phyloP scores from a whole-genome alignment of 1,284 basidiomycete species.

The Farysia itapuensis region DNA sequence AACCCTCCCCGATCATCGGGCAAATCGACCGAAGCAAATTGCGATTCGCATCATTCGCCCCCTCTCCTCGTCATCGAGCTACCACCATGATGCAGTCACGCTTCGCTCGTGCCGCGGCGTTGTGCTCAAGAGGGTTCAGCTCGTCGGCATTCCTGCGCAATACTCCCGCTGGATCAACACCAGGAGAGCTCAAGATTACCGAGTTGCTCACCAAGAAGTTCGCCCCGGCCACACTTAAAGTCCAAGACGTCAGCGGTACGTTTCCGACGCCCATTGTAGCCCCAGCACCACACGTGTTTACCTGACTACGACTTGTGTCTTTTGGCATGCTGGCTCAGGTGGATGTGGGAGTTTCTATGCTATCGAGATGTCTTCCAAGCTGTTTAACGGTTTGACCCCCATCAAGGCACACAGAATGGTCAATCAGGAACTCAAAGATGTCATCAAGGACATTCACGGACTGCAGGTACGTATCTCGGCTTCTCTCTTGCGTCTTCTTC shows the following conservation, averaged over 20 bases:
- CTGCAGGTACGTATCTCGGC: slow-evolving; percentile 72
- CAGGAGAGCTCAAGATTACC: slow-evolving; percentile 64
- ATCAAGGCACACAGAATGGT: slow-evolving; percentile 94
- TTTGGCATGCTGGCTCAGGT: slow-evolving; percentile 56
- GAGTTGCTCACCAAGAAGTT: slow-evolving; percentile 75
- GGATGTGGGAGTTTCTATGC: slow-evolving; percentile 96
- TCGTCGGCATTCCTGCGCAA: too few species aligned
- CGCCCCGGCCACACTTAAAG: slow-evolving; percentile 64
- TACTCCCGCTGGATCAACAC: too few species aligned
- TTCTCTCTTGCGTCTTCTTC: neutral
- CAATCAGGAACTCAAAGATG: slow-evolving; percentile 81
- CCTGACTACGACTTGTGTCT: slow-evolving; percentile 51
- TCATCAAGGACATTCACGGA: slow-evolving; percentile 90
- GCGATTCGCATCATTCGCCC: too few species aligned
- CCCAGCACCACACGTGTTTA: neutral
- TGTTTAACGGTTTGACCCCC: slow-evolving; percentile 81
- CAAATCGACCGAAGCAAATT: too few species aligned
- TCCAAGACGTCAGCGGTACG: slow-evolving; percentile 61
- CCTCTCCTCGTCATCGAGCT: too few species aligned
- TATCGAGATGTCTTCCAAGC: slow-evolving; percentile 79
- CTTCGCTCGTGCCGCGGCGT: too few species aligned
- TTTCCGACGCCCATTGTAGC: slow-evolving; percentile 39
- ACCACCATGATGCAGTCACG: too few species aligned
- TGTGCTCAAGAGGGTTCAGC: too few species aligned
- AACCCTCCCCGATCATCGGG: too few species aligned